Percentiles rank a stretch among this genome's conserved stretches.
Evolutionary conservation across 2,329 filamentous ascomycete genomes (phyloP).

Genomic region (Talaromyces sp.): DNA sequence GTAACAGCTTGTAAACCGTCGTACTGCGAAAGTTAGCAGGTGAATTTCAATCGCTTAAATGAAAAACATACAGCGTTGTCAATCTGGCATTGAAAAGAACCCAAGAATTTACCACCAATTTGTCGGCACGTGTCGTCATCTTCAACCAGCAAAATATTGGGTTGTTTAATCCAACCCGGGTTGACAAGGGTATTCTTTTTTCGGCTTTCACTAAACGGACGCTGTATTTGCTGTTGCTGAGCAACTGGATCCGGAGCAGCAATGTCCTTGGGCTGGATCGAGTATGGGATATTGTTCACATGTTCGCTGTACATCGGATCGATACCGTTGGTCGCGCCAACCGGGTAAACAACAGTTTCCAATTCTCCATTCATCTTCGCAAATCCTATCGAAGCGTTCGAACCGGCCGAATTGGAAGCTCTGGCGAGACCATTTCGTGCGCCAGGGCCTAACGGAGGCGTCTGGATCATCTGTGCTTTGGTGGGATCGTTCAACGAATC

Average conservation of each 20-base stretch:
- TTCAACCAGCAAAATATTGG: slow-evolving; percentile 86
- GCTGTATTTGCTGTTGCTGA: slow-evolving; percentile 29
- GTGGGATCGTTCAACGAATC: slow-evolving; percentile 63
- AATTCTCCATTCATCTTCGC: slow-evolving; percentile 54
- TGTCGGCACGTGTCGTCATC: slow-evolving; percentile 66
- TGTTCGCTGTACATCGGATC: slow-evolving; percentile 94
- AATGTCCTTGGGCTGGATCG: slow-evolving; percentile 64
- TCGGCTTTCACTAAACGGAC: slow-evolving; percentile 49
- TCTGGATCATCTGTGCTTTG: slow-evolving; percentile 55
- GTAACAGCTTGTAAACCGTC: slow-evolving; percentile 90
- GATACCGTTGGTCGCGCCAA: slow-evolving; percentile 85
- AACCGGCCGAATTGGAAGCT: slow-evolving; percentile 44
- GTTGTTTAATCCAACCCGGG: slow-evolving; percentile 64
- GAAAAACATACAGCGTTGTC: slow-evolving; percentile 57
- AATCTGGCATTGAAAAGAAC: slow-evolving; percentile 62
- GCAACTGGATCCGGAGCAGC: slow-evolving; percentile 45
- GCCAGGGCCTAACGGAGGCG: slow-evolving; percentile 52
- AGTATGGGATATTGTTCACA: slow-evolving; percentile 89
- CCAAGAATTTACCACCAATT: slow-evolving; percentile 65
- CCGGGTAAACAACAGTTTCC: slow-evolving; percentile 79
- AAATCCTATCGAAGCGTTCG: slow-evolving; percentile 52
- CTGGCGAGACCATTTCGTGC: slow-evolving; percentile 44
- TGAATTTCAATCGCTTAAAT: neutral
- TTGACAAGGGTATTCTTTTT: slow-evolving; percentile 62
- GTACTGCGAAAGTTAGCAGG: slow-evolving; percentile 52